Conservation (phyloP, 140 eudicot species). For the Senecio squalidus region DNA sequence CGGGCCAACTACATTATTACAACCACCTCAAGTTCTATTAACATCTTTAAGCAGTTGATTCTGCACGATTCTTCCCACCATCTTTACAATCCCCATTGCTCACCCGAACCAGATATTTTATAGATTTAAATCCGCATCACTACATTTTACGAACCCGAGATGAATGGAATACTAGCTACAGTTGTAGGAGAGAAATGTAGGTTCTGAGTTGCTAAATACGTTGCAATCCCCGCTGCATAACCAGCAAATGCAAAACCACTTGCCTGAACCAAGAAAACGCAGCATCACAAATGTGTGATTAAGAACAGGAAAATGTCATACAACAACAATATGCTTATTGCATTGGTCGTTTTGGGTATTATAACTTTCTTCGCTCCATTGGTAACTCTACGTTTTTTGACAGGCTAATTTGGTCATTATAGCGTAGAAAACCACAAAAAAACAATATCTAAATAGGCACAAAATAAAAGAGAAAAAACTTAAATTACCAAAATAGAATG, state of each 20-base stretch:
- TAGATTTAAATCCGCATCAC: neutral
- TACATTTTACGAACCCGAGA: slow-evolving; percentile 52
- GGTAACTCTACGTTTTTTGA: no score
- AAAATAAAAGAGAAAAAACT: no score
- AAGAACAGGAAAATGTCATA: no score
- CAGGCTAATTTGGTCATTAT: no score
- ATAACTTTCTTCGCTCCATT: no score
- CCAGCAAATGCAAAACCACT: slow-evolving; percentile 96
- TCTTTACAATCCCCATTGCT: slow-evolving; percentile 1
- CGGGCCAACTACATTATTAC: neutral
- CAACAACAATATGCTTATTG: no score
- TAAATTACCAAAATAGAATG: no score
- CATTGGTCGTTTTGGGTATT: no score
- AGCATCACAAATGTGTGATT: neutral
- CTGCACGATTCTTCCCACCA: neutral
- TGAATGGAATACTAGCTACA: slow-evolving; percentile 73
- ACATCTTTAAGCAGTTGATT: slow-evolving; percentile 11
- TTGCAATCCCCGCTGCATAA: slow-evolving; percentile 90
- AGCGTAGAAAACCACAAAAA: no score
- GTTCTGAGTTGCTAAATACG: slow-evolving; percentile 74
- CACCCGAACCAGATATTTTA: neutral
- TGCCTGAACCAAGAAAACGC: slow-evolving; percentile 40
- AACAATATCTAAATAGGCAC: no score
- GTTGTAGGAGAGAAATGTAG: slow-evolving; percentile 71
- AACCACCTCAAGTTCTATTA: slow-evolving; percentile 13